Evolutionary conservation across 2,329 filamentous ascomycete genomes (phyloP).

Genomic region (Colletotrichum shisoi): DNA sequence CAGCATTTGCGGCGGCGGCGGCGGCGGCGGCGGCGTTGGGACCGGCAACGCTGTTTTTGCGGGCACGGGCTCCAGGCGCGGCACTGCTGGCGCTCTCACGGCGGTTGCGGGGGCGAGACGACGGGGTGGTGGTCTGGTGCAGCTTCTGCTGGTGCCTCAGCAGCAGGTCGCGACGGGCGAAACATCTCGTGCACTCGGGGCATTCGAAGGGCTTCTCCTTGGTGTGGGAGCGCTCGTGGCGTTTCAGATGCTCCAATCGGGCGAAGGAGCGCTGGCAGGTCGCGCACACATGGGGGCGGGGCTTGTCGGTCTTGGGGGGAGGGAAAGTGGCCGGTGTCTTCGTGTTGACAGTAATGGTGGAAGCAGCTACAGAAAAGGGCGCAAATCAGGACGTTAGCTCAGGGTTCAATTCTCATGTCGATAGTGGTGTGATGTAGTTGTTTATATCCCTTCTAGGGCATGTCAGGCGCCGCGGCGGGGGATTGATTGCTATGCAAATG

Average conservation of each 20-base stretch:
- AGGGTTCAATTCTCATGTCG: conserved; percentile 33
- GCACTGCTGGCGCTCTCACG: conserved; percentile 83
- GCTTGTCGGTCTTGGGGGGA: conserved; percentile 95
- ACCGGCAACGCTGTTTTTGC: conserved; percentile 89
- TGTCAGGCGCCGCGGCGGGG: conserved; percentile 27
- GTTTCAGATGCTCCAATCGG: conserved; percentile 92
- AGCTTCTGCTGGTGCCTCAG: conserved; percentile 98
- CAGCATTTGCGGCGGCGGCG: conserved; percentile 55
- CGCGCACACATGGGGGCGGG: conserved; percentile 88
- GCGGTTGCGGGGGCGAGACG: conserved; percentile 84
- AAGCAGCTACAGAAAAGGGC: conserved; percentile 47
- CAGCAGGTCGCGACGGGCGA: conserved; percentile 89
- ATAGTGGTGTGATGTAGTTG: background rate
- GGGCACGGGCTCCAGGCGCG: conserved; percentile 74
- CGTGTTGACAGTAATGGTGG: conserved; percentile 62
- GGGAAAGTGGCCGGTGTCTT: conserved; percentile 64
- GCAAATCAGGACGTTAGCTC: conserved; percentile 44
- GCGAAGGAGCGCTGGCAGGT: conserved; percentile 94
- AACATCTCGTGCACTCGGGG: conserved; percentile 91
- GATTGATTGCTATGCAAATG: background rate
- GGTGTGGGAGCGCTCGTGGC: conserved; percentile 96
- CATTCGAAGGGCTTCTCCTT: conserved; percentile 99
- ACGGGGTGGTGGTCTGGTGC: conserved; percentile 89
- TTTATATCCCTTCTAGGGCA: too few relatives aligned
- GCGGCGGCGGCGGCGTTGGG: conserved; percentile 50